These are phyloP conservation scores for Metschnikowia cubensis DNA, from an alignment of 805 yeast species.

Conservation along the genomic window DNA sequence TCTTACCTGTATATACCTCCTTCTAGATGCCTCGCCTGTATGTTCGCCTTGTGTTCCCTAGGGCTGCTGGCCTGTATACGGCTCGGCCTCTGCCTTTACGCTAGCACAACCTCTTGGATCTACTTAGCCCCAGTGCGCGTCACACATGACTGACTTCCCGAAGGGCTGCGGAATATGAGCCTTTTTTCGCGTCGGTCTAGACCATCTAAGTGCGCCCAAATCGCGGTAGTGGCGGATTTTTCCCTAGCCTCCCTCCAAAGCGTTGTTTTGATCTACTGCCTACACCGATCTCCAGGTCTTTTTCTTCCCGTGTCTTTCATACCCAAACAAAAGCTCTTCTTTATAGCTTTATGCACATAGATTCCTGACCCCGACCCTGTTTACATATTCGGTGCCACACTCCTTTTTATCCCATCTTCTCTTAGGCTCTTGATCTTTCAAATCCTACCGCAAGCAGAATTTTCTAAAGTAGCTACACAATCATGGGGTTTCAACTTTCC, in stretches of 20 bases:
- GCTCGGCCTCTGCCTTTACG: neutral
- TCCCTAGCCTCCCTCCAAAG: neutral
- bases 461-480: neutral
- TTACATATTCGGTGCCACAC: neutral
- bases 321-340: neutral
- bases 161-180: neutral
- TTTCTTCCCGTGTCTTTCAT: neutral
- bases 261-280: conserved; percentile 2
- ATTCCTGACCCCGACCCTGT: neutral
- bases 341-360: neutral
- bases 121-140: neutral
- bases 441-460: neutral
- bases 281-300: neutral
- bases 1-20: too few relatives aligned
- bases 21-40: neutral
- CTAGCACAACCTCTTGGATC: neutral
- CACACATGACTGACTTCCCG: neutral
- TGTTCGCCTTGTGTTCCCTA: too few relatives aligned
- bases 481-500: conserved; percentile 38
- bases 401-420: neutral
- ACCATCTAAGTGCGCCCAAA: conserved; percentile 1
- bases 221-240: conserved; percentile 3
- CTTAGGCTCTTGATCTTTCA: neutral
- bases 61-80: neutral
- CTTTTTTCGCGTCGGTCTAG: conserved; percentile 4